Base-by-base conservation (phyloP, 306 rosid species). In the Medicago lupulina region DNA sequence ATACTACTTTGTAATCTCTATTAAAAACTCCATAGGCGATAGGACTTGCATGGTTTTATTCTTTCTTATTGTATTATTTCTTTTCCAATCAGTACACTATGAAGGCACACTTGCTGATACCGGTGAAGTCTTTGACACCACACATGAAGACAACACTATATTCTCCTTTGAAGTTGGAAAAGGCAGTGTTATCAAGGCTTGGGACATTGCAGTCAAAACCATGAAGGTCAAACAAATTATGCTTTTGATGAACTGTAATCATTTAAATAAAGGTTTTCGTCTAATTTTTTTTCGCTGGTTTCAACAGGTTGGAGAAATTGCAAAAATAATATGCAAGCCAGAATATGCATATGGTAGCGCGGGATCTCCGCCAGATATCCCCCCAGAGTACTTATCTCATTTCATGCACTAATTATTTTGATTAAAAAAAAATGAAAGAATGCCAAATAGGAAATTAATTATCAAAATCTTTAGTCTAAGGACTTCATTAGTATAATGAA, bases 311-410 rank as follows among this genome's bases (percentile, higher is more conserved):
- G 82, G 82, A 78, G 82, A 95, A 90, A 77, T 95, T 75, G 97
- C 96, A 59, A 90, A 85, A 86, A 86, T 95, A 84, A 89, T 88
- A 55, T 92, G 99, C 92, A 89, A 85, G 85, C 96, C 99, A 25
- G 97, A 92, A 28, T 92, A 95, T 67, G 99, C 97, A 43, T 95
- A 95, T 73, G 99, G 97, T 17, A 87, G 87, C 80, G 92, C 96
- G 0, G 97, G 99, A 79, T 92, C 97, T 79, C 99, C 96, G 0
- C 99, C 99, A 3, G 97, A 95, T 83, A 95, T 95, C 57, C 99
- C 99, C 47, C 93, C 97, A 60, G 87, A 86, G 97, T 92, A 94
- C 67, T 64, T 31, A 46, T 49, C 69, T 69, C 70, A 8, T 74
- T 85, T 16, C 19, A 21, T 72, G 34, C 78, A 6, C 28, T 61